A percentile compares a stretch with the other conserved stretches of the same genome.
Conservation (phyloP, 179 eudicot species). For the Amaranthus tricolor region DNA sequence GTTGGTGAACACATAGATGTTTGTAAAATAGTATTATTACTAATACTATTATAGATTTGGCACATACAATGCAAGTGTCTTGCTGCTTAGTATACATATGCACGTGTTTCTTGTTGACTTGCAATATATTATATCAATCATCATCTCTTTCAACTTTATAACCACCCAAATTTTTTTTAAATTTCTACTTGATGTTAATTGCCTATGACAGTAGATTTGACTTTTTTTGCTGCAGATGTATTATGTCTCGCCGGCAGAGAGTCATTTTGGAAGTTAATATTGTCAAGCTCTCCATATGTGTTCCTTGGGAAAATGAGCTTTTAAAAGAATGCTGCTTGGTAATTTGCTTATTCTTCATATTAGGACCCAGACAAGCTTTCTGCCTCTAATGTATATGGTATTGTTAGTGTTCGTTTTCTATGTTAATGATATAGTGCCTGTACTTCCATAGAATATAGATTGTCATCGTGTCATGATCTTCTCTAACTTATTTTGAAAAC, state of each 20-base stretch:
- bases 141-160: background rate
- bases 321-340: constrained; percentile 50
- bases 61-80: background rate
- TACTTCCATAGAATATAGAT: too few species aligned
- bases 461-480: too few species aligned
- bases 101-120: background rate
- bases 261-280: constrained; percentile 59
- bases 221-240: constrained; percentile 43
- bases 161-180: background rate
- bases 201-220: background rate
- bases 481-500: too few species aligned
- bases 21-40: too few species aligned
- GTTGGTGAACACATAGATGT: background rate
- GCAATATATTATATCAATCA: background rate
- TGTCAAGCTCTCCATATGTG: constrained; percentile 34
- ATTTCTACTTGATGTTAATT: background rate
- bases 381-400: background rate
- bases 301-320: constrained; percentile 45
- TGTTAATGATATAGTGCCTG: too few species aligned
- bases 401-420: background rate
- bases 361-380: background rate
- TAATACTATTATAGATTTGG: too few species aligned
- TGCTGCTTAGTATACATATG: background rate
- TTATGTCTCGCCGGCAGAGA: constrained; percentile 53
- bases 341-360: constrained; percentile 17